A percentile compares a stretch with the other conserved stretches of the same genome.
These are phyloP conservation scores for Suhomyces faveliae DNA, from an alignment of 805 yeast genomes.

Conservation along the genomic window DNA sequence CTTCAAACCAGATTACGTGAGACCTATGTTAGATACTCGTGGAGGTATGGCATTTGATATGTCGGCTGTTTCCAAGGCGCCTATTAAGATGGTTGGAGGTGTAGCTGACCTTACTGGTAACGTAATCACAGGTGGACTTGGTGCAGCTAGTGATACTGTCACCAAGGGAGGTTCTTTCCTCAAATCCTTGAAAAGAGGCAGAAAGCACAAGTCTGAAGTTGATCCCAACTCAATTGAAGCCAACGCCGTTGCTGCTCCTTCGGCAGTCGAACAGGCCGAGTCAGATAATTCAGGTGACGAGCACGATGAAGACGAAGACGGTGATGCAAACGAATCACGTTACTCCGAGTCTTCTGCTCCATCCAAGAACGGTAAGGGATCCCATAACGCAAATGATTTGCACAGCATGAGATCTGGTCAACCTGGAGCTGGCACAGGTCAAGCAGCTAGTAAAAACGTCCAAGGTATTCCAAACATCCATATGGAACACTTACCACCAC, in stretches of 20 bases:
- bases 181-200: constrained; percentile 26
- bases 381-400: constrained; percentile 28
- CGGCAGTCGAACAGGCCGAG: constrained; percentile 10
- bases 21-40: constrained; percentile 52
- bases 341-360: constrained; percentile 1
- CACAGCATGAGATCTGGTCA: constrained; percentile 38
- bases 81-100: constrained; percentile 18
- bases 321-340: constrained; percentile 1
- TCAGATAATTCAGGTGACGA: constrained; percentile 12
- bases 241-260: constrained; percentile 6
- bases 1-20: constrained; percentile 64
- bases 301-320: constrained; percentile 8
- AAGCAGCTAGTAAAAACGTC: background rate
- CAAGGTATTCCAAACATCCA: constrained; percentile 33
- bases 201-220: constrained; percentile 14
- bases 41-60: constrained; percentile 41
- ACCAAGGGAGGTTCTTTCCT: constrained; percentile 46
- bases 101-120: constrained; percentile 40
- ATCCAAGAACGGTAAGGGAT: constrained; percentile 6
- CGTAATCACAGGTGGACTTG: constrained; percentile 47
- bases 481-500: constrained; percentile 36
- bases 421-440: constrained; percentile 4
- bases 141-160: constrained; percentile 46
- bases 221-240: constrained; percentile 6
- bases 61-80: constrained; percentile 28